Base-by-base conservation (phyloP, 2,329 filamentous ascomycete species). In the Talaromyces sp. region DNA sequence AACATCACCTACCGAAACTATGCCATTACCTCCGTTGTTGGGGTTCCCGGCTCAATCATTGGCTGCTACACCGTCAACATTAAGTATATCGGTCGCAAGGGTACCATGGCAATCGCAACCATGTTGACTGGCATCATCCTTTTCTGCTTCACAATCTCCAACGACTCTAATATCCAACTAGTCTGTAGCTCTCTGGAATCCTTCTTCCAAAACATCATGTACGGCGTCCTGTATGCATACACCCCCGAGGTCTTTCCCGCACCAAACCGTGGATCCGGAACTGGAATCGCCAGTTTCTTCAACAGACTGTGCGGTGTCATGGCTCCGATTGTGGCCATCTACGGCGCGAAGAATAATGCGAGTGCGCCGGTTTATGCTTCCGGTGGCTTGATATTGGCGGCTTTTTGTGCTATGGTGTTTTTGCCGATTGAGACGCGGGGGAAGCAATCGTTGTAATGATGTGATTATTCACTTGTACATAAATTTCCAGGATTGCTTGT, bases 41-140 rank as follows among this genome's bases (percentile, higher is more conserved):
- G 92, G 45, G 87, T 95, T 2, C 92, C 91, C 0, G 92, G 92
- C 24, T 90, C 89, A 57, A 78, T 95, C 22, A 80, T 94, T 10
- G 92, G 89, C 16, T 90, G 89, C 66, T 91, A 86, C 71, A 87
- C 90, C 1, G 91, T 96, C 65, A 84, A 90, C 49, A 79, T 88
- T 49, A 91, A 89, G 73, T 92, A 82, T 69, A 70, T 86, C 37
- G 84, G 85, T 33, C 83, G 84, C 58, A 86, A 85, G 71, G 83
- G 83, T 43, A 86, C 85, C 1, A 85, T 86, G 81, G 80, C 81
- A 19, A 75, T 82, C 59, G 78, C 81, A 3, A 84, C 84, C 0
- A 64, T 83, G 59, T 76, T 86, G 64, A 85, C 82, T 0, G 84
- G 81, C 31, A 76, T 86, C 37, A 81, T 86, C 60, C 74, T 86